Evolutionary conservation across 2,329 filamentous ascomycete genomes (phyloP), one percentile per base, ranked within the genome.

Genomic region (Sporothrix protearum): DNA sequence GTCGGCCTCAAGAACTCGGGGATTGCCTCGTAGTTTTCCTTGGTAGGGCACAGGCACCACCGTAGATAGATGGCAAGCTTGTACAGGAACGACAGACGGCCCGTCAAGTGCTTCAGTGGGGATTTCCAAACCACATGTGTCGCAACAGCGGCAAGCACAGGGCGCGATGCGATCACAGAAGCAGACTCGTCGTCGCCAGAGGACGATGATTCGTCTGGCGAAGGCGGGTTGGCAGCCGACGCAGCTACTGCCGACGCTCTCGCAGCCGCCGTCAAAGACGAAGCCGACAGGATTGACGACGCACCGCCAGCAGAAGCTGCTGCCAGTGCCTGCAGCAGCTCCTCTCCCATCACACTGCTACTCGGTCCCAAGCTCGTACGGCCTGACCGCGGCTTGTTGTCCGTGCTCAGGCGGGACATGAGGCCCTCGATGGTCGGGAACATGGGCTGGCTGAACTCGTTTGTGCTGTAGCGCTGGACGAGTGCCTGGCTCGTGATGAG

Each of bases 1-100:
- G 78, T 80, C 12, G 77, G 75, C 47, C 74, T 73, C 25, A 80
- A 66, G 2, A 73, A 74, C 19, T 74, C 73, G 12, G 77, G 77
- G 7, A 75, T 51, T 14, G 53, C 55, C 9, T 53, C 69, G 36
- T 73, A 73, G 28, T 36, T 71, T 36, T 68, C 69, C 30, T 64
- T 51, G 19, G 53, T 64, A 8, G 55, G 71, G 57, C 69, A 64
- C 55, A 73, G 55, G 22, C 49, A 66, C 71, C 71, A 73, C 6
- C 71, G 45, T 25, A 73, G 7, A 28, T 66, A 68, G 2, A 57
- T 67, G 22, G 72, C 64, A 28, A 73, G 57, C 16, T 69, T 66
- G 57, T 73, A 71, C 28, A 71, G 10, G n/a, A 71, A 71, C 3
- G 66, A 59, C 19, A 73, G 51, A 2, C 69, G 64, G 16, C 28